Conservation (phyloP, 2,329 filamentous ascomycete species). For the Ascochyta rabiei region DNA sequence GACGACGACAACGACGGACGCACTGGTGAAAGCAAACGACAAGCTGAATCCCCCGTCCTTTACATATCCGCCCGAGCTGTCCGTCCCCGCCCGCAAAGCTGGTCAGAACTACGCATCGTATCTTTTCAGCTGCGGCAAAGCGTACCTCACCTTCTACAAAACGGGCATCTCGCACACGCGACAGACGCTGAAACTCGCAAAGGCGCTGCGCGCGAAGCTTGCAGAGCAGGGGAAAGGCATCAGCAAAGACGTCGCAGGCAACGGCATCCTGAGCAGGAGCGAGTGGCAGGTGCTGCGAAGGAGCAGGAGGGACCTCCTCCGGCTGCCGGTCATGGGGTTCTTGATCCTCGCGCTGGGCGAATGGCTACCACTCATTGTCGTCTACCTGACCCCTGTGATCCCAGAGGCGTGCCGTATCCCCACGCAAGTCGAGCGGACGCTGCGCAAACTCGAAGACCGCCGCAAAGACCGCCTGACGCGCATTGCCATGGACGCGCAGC, state of each 20-base stretch:
- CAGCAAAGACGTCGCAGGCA: neutral
- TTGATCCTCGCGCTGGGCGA: conserved; percentile 82
- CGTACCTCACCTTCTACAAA: conserved; percentile 88
- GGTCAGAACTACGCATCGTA: conserved; percentile 57
- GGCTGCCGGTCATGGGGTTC: conserved; percentile 78
- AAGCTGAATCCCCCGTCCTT: conserved; percentile 72
- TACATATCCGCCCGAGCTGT: conserved; percentile 74
- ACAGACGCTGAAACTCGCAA: conserved; percentile 63
- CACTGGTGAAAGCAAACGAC: conserved; percentile 20
- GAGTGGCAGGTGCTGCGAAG: conserved; percentile 74
- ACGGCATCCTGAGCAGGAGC: conserved; percentile 61
- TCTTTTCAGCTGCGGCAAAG: conserved; percentile 69
- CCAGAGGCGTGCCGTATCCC: conserved; percentile 86
- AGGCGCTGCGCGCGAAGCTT: conserved; percentile 51
- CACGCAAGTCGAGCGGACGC: conserved; percentile 68
- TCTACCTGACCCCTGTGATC: conserved; percentile 73
- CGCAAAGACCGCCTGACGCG: conserved; percentile 26
- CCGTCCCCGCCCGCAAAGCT: conserved; percentile 62
- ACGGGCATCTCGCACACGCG: conserved; percentile 77
- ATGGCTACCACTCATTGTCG: conserved; percentile 80
- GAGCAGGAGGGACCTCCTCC: conserved; percentile 73
- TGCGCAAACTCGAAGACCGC: conserved; percentile 57
- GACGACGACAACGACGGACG: conserved; percentile 1
- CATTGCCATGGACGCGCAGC: conserved; percentile 24
- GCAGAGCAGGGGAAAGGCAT: conserved; percentile 5